phyloP scores from a whole-genome alignment of 345 rosid species.

The Gossypium rotundifolium region DNA sequence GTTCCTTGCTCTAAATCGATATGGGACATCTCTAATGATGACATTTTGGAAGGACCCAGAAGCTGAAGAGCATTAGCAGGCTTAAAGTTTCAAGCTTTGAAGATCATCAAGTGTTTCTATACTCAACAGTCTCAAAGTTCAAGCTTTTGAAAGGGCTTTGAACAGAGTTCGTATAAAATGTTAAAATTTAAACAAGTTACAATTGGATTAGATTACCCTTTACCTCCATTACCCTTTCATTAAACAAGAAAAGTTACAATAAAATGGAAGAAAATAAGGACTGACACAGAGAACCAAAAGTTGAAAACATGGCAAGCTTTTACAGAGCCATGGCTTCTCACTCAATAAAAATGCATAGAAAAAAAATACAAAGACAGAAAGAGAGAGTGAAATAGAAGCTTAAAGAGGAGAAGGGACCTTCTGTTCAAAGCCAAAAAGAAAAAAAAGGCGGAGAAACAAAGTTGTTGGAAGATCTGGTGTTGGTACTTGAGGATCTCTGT shows the following conservation, averaged over 20 bases:
- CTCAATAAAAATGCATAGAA: not conserved
- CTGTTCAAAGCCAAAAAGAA: not conserved
- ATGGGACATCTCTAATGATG: slow-evolving; percentile 33
- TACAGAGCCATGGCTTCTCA: not conserved
- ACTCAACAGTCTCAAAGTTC: slow-evolving; percentile 5
- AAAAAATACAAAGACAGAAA: not conserved
- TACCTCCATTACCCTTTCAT: slow-evolving; percentile 31
- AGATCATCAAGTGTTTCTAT: not conserved
- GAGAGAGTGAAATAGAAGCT: not conserved
- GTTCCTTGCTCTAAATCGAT: slow-evolving; percentile 65
- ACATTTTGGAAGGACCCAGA: slow-evolving; percentile 13
- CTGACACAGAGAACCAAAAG: not conserved
- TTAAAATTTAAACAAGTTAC: slow-evolving; percentile 25
- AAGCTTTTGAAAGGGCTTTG: slow-evolving; percentile 6
- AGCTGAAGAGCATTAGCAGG: slow-evolving; percentile 2
- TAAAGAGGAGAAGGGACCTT: not conserved
- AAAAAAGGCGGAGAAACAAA: not conserved
- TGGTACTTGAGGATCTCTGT: slow-evolving; percentile 20
- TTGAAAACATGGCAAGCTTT: not conserved
- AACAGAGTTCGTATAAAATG: slow-evolving; percentile 3
- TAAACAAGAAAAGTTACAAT: not conserved
- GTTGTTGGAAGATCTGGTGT: not conserved
- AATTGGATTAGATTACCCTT: slow-evolving; percentile 35
- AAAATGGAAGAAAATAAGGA: not conserved
- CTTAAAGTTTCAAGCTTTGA: not conserved